phyloP scores from a whole-genome alignment of 1,284 basidiomycete species.

The Sporisorium sorghi region DNA sequence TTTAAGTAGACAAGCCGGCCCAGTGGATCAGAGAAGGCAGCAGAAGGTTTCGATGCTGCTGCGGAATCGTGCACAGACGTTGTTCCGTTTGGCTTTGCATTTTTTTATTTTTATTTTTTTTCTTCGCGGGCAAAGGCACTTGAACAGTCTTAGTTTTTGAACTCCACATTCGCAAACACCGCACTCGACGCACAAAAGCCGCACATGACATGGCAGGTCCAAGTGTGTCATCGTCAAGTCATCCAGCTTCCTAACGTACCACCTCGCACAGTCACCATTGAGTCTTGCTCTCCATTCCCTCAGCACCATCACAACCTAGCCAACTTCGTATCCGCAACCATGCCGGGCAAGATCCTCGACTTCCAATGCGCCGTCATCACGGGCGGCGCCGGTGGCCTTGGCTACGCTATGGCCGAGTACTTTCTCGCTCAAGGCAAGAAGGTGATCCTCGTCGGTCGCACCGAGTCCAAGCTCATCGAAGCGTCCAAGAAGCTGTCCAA shows the following conservation, averaged over 20 bases:
- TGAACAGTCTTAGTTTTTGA: too few relatives aligned
- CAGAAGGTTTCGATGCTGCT: neutral
- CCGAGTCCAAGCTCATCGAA: constrained; percentile 66
- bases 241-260: too few relatives aligned
- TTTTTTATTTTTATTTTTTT: too few relatives aligned
- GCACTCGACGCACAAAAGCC: neutral
- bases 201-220: neutral
- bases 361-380: constrained; percentile 65
- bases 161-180: neutral
- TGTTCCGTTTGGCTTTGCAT: too few relatives aligned
- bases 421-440: constrained; percentile 68
- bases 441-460: constrained; percentile 69
- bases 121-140: too few relatives aligned
- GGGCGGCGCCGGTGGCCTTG: constrained; percentile 59
- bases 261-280: too few relatives aligned
- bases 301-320: neutral
- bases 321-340: neutral
- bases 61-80: constrained; percentile 8
- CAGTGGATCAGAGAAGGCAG: neutral
- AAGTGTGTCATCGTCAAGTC: neutral
- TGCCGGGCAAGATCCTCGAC: constrained; percentile 51
- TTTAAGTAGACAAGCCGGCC: neutral
- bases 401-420: constrained; percentile 69
- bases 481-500: constrained; percentile 66
- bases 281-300: too few relatives aligned